Percentiles rank a stretch among this genome's conserved stretches.
These are phyloP conservation scores for Scutellaria baicalensis DNA, from an alignment of 257 asterid genomes.

Conservation along the genomic window DNA sequence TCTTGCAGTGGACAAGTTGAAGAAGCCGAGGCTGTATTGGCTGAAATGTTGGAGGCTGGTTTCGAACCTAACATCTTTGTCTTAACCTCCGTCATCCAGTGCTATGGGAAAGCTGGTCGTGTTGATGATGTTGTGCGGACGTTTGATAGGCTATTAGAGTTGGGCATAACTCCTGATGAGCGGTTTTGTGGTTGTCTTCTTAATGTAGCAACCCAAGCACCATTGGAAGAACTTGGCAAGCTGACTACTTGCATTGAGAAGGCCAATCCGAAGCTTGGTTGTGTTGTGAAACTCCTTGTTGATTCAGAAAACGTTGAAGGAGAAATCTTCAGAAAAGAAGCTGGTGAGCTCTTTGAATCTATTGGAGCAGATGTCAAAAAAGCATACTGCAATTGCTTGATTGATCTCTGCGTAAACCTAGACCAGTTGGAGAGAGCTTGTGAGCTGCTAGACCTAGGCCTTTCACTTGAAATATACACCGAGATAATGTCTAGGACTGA, in stretches of 20 bases:
- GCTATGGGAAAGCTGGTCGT: slow-evolving; percentile 83
- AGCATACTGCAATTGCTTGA: slow-evolving; percentile 55
- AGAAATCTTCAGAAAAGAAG: slow-evolving; percentile 31
- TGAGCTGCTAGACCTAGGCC: slow-evolving; percentile 49
- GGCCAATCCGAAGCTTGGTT: slow-evolving; percentile 63
- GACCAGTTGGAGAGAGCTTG: slow-evolving; percentile 62
- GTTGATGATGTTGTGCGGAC: slow-evolving; percentile 72
- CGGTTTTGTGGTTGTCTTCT: slow-evolving; percentile 79
- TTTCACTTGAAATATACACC: slow-evolving; percentile 29
- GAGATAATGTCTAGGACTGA: slow-evolving; percentile 36
- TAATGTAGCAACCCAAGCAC: slow-evolving; percentile 55
- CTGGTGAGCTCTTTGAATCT: slow-evolving; percentile 40
- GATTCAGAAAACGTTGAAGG: slow-evolving; percentile 22
- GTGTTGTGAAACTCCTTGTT: slow-evolving; percentile 48
- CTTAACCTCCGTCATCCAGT: slow-evolving; percentile 77
- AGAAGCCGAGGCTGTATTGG: slow-evolving; percentile 64
- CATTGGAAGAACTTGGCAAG: slow-evolving; percentile 44
- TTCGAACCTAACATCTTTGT: slow-evolving; percentile 66
- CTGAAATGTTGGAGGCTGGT: slow-evolving; percentile 75
- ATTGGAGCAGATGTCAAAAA: slow-evolving; percentile 51
- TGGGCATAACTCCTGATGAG: slow-evolving; percentile 62
- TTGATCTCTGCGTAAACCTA: slow-evolving; percentile 56
- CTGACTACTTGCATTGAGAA: slow-evolving; percentile 48
- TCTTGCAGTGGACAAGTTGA: slow-evolving; percentile 82
- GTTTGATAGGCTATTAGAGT: slow-evolving; percentile 44